A percentile compares a stretch with the other conserved stretches of the same genome.
These are phyloP conservation scores for Fusarium euwallaceae DNA, from an alignment of 2,329 filamentous ascomycete genomes.

Conservation along the genomic window DNA sequence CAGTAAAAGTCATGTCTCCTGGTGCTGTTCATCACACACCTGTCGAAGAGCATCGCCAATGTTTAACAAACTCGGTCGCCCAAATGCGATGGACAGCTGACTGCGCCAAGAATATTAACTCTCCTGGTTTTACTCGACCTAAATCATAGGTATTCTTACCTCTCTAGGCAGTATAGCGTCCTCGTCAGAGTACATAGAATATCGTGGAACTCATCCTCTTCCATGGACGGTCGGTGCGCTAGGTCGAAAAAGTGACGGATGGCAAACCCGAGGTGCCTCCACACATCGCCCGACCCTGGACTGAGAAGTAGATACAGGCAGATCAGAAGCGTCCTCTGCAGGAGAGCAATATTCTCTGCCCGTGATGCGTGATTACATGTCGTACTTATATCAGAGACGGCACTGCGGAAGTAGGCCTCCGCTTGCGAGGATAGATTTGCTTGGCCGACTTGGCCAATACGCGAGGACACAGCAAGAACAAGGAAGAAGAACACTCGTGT, in stretches of 20 bases:
- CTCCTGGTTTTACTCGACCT: background rate
- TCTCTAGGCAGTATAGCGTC: background rate
- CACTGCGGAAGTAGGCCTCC: background rate
- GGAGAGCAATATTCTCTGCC: background rate
- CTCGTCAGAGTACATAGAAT: background rate
- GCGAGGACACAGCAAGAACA: background rate
- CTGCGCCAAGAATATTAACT: background rate
- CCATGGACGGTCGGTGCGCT: background rate
- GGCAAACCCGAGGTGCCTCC: background rate
- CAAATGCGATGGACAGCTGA: background rate
- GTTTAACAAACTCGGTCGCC: background rate
- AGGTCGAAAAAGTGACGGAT: background rate
- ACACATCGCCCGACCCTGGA: background rate
- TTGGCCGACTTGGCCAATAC: background rate
- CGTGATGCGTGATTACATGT: background rate
- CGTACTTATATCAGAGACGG: background rate
- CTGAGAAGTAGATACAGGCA: background rate
- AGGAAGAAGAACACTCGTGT: background rate
- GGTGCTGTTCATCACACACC: background rate
- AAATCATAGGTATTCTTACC: background rate
- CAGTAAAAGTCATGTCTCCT: background rate
- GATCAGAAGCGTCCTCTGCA: background rate
- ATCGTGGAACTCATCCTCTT: background rate
- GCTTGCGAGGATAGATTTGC: background rate
- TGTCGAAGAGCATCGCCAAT: background rate